Base-by-base conservation (phyloP, 1,284 basidiomycete species). In the Fomitopsis betulina region DNA sequence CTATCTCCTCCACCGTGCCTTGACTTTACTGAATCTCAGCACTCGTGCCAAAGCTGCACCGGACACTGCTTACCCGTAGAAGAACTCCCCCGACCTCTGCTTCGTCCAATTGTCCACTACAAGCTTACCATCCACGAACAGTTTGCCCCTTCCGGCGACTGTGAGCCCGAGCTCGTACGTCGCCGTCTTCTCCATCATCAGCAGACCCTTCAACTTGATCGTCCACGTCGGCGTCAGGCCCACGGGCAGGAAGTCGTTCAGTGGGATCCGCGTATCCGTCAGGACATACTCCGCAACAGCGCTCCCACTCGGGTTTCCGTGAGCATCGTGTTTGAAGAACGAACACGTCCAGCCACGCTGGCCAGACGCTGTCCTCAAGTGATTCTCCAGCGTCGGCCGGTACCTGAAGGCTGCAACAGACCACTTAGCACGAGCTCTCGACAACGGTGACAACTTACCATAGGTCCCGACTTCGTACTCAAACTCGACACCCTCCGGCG, bases 161-260 rank as follows among this genome's bases (percentile, higher is more conserved):
- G 79, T 84, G 56, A 93, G 67, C 1, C 90, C 89, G 58, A 93
- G 86, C 64, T 91, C 84, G 66, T 88, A 93, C 25, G 78, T 62
- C 65, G 57, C 76, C 72, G 66, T 86, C 81, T 55, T 77, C 68
- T 32, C 73, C 69, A 65, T 79, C 54, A 78, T 79, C 17, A 89
- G 73, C 56, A 79, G 77, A 0, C 87, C 87, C 38, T 77, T 75
- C 3, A 90, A 74, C 55, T 79, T 80, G 66, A 89, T 73, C 2
- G 86, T 83, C 87, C 86, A 90, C 40, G 75, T 75, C 40, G 73
- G 72, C 1, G 86, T 86, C 60, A 89, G 76, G 0, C 76, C 82
- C 45, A 74, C 67, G 0, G 87, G 87, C 59, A 87, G 63, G 68
- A 86, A 87, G 66, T 87, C 86, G 63, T 87, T 87, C 54, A 89